Base-by-base conservation (phyloP, 176 grass and related monocot species). In the Alopecurus myosuroides region DNA sequence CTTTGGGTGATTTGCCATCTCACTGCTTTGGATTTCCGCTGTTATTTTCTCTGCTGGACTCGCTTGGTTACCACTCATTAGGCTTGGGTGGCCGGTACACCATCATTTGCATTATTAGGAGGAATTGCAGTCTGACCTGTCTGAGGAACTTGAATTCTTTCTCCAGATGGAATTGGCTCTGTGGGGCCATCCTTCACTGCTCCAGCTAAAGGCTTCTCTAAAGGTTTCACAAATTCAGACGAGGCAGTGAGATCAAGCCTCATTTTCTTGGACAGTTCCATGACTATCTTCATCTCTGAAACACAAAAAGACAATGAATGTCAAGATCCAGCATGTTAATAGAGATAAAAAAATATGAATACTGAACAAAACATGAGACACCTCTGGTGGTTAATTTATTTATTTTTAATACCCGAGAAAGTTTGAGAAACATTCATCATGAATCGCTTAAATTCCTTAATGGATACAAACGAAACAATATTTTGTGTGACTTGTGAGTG, bases 221-320 rank as follows among this genome's bases (percentile, higher is more conserved):
- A 72, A 72, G 78, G 68, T 81, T 91, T 89, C 52, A 71, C 57
- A 70, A 78, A 66, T 17, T 86, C 80, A 68, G 49, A 56, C 56
- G 67, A 42, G 63, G 76, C 62, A 31, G 77, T 42, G 14, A 99
- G 77, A 72, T 86, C 82, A 55, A 81, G 44, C 31, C 81, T 88
- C 69, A 96, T 58, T 87, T 91, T 85, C 75, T 92, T 90, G 23
- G 90, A 89, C 78, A 94, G 87, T 33, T 96, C 91, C 82, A 91
- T 73, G 34, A 92, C 68, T 28, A 42, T 80, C 76, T 89, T 90
- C 70, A 99, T 91, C 68, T 96, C 97, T 96, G 71, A 37, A 78
- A 88, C 45, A 88, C 29, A 79, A 63, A 35, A 78, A 0, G 78
- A 49, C 2, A 53, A 71, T 22, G 15, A 17, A 61, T 73, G 65